These are phyloP conservation scores for Diplodia seriata DNA, from an alignment of 2,329 filamentous ascomycete species.

Conservation along the genomic window DNA sequence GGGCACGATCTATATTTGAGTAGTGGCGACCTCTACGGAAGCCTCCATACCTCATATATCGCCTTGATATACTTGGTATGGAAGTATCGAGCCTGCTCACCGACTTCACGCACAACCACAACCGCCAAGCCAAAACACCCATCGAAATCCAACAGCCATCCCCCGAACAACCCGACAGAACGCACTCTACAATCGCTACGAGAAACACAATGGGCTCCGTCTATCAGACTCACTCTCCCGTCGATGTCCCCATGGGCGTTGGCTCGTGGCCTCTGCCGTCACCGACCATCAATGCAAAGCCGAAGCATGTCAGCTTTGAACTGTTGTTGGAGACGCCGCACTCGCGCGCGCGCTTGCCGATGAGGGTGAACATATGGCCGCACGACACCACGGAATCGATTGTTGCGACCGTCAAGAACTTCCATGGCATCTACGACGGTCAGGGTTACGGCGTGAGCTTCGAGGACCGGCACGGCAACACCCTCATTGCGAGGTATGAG, in stretches of 20 bases:
- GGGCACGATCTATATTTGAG: conserved; percentile 21
- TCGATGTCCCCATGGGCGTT: conserved; percentile 6
- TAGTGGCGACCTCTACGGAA: conserved; percentile 18
- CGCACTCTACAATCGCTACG: not conserved
- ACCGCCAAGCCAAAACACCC: conserved; percentile 18
- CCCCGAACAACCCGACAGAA: conserved; percentile 16
- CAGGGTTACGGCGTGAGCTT: conserved; percentile 79
- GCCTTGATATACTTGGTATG: conserved; percentile 38
- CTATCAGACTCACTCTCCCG: conserved; percentile 18
- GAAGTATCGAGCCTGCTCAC: conserved; percentile 44
- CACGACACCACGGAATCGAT: conserved; percentile 98
- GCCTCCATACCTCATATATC: conserved; percentile 22
- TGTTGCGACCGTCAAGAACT: conserved; percentile 98
- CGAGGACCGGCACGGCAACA: conserved; percentile 87
- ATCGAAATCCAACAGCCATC: conserved; percentile 23
- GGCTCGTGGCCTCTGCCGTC: conserved; percentile 16
- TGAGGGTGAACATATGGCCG: conserved; percentile 88
- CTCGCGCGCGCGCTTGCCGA: conserved; percentile 76
- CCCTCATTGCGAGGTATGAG: conserved; percentile 93
- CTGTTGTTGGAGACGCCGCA: conserved; percentile 72
- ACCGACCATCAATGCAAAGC: conserved; percentile 45
- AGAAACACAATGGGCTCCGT: conserved; percentile 25
- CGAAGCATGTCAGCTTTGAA: conserved; percentile 81
- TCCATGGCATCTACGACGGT: conserved; percentile 88
- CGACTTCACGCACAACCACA: conserved; percentile 34